Evolutionary conservation across 441 rosid species (phyloP).

Genomic region (Adansonia rubrostipa): DNA sequence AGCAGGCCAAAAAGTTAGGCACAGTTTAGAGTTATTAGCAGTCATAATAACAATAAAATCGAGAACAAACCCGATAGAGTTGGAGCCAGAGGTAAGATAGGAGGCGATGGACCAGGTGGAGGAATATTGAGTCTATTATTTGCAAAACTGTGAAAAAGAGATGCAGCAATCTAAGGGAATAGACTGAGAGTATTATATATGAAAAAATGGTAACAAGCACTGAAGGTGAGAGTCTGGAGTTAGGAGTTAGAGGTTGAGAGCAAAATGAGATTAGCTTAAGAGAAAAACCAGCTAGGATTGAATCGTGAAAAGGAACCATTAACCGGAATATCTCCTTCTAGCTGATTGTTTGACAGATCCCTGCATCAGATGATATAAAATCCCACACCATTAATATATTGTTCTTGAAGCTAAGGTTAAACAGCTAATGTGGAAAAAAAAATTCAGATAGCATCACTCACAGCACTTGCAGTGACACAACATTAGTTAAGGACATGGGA

Average conservation of each 20-base stretch:
- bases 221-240: neutral
- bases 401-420: neutral
- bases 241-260: neutral
- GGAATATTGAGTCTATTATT: conserved; percentile 36
- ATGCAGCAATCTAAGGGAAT: conserved; percentile 19
- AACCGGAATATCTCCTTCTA: conserved; percentile 67
- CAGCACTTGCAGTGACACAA: conserved; percentile 77
- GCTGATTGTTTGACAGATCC: conserved; percentile 76
- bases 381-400: conserved; percentile 22
- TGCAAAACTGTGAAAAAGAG: conserved; percentile 58
- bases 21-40: conserved; percentile 1
- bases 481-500: conserved; percentile 62
- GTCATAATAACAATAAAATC: conserved; percentile 1
- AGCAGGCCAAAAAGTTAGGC: conserved; percentile 13
- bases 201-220: neutral
- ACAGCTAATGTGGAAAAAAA: neutral
- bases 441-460: conserved; percentile 51
- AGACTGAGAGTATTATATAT: conserved; percentile 12
- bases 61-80: conserved; percentile 51
- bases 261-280: conserved; percentile 23
- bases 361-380: conserved; percentile 47
- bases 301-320: conserved; percentile 85
- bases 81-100: conserved; percentile 50
- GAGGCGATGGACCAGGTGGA: conserved; percentile 66
- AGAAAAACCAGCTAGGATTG: conserved; percentile 71